phyloP scores from a whole-genome alignment of 1,284 basidiomycete species.

The Xerocomus cyaneibrunnescens region DNA sequence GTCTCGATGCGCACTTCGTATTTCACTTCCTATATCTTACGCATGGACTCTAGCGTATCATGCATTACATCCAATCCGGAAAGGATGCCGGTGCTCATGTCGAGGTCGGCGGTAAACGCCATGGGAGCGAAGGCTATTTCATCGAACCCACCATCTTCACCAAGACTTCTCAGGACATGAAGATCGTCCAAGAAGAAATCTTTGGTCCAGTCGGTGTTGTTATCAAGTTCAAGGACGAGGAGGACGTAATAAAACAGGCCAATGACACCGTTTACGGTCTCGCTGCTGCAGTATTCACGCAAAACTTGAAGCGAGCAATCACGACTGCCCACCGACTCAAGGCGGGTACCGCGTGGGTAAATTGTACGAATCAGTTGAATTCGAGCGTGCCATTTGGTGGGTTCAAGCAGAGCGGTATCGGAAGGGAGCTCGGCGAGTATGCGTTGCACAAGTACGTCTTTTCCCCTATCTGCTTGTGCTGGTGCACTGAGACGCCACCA shows the following conservation, averaged over 20 bases:
- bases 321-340: constrained; percentile 74
- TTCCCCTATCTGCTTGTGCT: constrained; percentile 3
- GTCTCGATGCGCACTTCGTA: constrained; percentile 27
- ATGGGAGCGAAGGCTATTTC: constrained; percentile 75
- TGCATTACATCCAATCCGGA: constrained; percentile 87
- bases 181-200: constrained; percentile 90
- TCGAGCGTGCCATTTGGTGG: constrained; percentile 81
- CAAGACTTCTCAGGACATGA: constrained; percentile 74
- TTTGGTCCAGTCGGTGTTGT: constrained; percentile 84
- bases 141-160: constrained; percentile 88
- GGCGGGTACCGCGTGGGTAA: constrained; percentile 84
- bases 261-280: constrained; percentile 90
- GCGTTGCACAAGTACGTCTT: constrained; percentile 62
- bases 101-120: constrained; percentile 72
- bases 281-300: constrained; percentile 82
- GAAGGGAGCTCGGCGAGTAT: constrained; percentile 84
- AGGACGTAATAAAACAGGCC: constrained; percentile 74
- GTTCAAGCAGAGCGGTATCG: constrained; percentile 85
- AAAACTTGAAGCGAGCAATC: constrained; percentile 75
- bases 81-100: constrained; percentile 84
- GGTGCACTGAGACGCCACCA: constrained; percentile 29
- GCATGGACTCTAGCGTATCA: constrained; percentile 57
- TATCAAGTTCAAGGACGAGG: constrained; percentile 69
- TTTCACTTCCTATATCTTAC: constrained; percentile 33
- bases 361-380: constrained; percentile 71